Percentiles rank a stretch among this genome's conserved stretches.
phyloP scores from a whole-genome alignment of 2,329 filamentous ascomycete species.

The Karstenula rhodostoma region DNA sequence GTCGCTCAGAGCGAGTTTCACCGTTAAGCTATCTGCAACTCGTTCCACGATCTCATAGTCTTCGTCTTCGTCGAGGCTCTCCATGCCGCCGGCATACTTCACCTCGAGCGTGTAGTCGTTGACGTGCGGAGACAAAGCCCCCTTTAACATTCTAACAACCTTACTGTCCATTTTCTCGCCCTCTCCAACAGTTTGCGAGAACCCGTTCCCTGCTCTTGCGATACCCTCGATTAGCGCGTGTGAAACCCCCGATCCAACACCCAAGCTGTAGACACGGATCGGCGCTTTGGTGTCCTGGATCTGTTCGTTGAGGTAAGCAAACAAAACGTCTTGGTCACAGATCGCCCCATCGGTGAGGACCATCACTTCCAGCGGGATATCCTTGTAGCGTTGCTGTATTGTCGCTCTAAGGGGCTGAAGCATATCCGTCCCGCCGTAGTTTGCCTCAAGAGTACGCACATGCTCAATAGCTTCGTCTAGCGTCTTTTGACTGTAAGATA shows the following conservation, averaged over 20 bases:
- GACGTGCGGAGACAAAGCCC: constrained; percentile 71
- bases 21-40: constrained; percentile 58
- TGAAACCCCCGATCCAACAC: constrained; percentile 64
- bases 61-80: constrained; percentile 44
- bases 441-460: constrained; percentile 53
- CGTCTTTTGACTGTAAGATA: constrained; percentile 56
- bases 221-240: constrained; percentile 67
- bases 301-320: constrained; percentile 57
- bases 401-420: constrained; percentile 56
- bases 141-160: constrained; percentile 78
- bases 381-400: constrained; percentile 56
- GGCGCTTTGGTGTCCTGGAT: constrained; percentile 51
- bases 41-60: constrained; percentile 71
- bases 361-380: constrained; percentile 62
- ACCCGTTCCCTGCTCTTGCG: constrained; percentile 65
- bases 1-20: constrained; percentile 45
- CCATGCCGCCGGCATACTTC: constrained; percentile 58
- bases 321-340: constrained; percentile 58
- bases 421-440: constrained; percentile 65
- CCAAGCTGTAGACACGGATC: constrained; percentile 65
- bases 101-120: constrained; percentile 70
- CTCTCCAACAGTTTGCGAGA: constrained; percentile 67
- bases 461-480: constrained; percentile 55
- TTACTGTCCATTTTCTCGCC: constrained; percentile 73
- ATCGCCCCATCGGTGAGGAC: constrained; percentile 66